These are phyloP conservation scores for Penicillium waksmanii DNA, from an alignment of 495 filamentous ascomycete species.

Conservation along the genomic window DNA sequence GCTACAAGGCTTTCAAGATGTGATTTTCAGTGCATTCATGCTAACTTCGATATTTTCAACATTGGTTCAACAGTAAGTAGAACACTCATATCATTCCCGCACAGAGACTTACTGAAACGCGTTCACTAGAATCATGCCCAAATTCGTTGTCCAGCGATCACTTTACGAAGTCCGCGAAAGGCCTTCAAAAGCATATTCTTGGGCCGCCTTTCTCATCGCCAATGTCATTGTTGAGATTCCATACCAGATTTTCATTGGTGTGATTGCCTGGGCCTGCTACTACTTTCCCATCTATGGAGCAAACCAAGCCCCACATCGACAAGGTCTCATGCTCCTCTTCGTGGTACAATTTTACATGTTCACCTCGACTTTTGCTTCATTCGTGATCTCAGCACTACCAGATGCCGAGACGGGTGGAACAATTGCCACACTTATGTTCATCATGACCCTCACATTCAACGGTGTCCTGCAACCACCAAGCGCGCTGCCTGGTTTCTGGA, in stretches of 20 bases:
- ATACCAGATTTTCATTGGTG: conserved; percentile 63
- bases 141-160: conserved; percentile 66
- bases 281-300: conserved; percentile 59
- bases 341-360: conserved; percentile 69
- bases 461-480: conserved; percentile 59
- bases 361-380: conserved; percentile 69
- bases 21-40: conserved; percentile 84
- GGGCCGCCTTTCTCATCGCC: conserved; percentile 70
- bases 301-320: conserved; percentile 39
- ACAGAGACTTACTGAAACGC: background rate
- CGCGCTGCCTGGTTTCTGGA: conserved; percentile 59
- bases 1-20: conserved; percentile 80
- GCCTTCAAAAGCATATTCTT: conserved; percentile 71
- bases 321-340: conserved; percentile 56
- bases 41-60: conserved; percentile 76
- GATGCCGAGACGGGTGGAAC: conserved; percentile 59
- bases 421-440: conserved; percentile 63
- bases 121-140: conserved; percentile 65
- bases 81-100: background rate
- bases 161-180: conserved; percentile 73
- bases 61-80: conserved; percentile 56
- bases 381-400: conserved; percentile 52
- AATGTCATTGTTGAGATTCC: conserved; percentile 76
- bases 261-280: conserved; percentile 63
- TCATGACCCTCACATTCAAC: conserved; percentile 64